Evolutionary conservation across 2,329 filamentous ascomycete species (phyloP), one percentile per base, ranked within the genome.

Genomic region (Aspergillus neoniger): DNA sequence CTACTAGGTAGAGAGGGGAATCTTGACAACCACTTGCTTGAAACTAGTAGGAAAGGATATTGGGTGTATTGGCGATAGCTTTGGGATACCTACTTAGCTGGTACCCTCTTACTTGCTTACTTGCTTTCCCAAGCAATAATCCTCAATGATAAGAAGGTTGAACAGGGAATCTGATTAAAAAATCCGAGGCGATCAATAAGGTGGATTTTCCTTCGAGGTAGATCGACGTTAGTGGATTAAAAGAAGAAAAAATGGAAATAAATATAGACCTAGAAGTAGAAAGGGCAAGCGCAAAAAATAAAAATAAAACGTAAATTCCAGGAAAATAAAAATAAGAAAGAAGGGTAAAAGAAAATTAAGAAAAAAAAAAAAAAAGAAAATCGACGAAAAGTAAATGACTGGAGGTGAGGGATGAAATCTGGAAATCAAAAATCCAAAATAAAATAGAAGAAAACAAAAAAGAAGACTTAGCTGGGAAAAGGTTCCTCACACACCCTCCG

Each of bases 371-470:
- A 32, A 32, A 30, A 36, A 15, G 2, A 15, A 44, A 63, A 60
- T 59, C 32, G 12, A 62, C 59, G 19, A 57, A 49, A 25, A 57
- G 19, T 57, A 57, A 59, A 58, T 36, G 32, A 36, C 32, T 36
- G 32, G 32, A 43, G 47, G 54, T 57, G 53, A 60, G 44, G 47
- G 38, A 55, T 55, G 32, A 43, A 55, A 43, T 6, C 12, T 14
- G 32, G 32, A 14, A 32, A 32, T 32, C 10, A 53, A 52, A 28
- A 19, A 43, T 23, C 36, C 38, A 25, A 58, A 63, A 58, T 43
- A 54, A 44, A 63, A 60, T 50, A 12, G 30, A 62, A 62, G 17
- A 57, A 49, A 25, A 57, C 6, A 59, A 54, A 59, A 55, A 41
- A 48, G 47, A 47, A 44, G 7, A 17, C 17, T 55, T 52, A 21